Evolutionary conservation across 257 asterid genomes (phyloP), one percentile per base, ranked within the genome.

Genomic region (Penstemon davidsonii): DNA sequence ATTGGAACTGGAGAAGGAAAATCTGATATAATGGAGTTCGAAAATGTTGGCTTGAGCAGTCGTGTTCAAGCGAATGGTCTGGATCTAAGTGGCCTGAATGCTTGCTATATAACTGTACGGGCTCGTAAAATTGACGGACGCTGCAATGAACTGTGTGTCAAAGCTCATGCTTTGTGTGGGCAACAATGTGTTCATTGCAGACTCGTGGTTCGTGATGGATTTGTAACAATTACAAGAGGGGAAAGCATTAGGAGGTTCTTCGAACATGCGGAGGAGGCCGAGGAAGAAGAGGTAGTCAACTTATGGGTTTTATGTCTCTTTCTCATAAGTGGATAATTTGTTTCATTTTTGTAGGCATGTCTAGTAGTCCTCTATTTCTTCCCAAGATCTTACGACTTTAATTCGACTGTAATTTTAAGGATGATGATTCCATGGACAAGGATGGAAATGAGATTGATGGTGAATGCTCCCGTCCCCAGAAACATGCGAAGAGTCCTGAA

Each of bases 401-500:
- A 47, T 75, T 60, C 41, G 64, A 7, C 60, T 58, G 50, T 67
- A 52, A 13, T 74, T 63, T 70, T 70, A 75, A 94, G 99, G 99
- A 94, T 81, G 98, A 94, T 82, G 99, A 94, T 66, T 88, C 92
- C 76, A 78, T 88, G 90, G 98, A 94, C 74, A 94, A 94, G 92
- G 99, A 94, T 62, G 96, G 90, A 59, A 88, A 81, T 76, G 99
- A 94, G 69, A 75, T 91, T 49, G 98, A 91, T 68, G 90, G 91
- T 64, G 99, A 94, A 72, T 91, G 97, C 75, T 83, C 96, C 76
- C 96, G 98, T 69, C 99, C 99, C 69, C 99, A 91, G 73, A 94
- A 94, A 80, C 99, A 94, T 77, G 98, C 99, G 37, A 94, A 94
- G 91, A 94, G 98, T 79, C 98, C 99, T 78, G 99, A 94, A 80